These are phyloP conservation scores for Botrytis squamosa DNA, from an alignment of 2,329 filamentous ascomycete species.

Conservation along the genomic window DNA sequence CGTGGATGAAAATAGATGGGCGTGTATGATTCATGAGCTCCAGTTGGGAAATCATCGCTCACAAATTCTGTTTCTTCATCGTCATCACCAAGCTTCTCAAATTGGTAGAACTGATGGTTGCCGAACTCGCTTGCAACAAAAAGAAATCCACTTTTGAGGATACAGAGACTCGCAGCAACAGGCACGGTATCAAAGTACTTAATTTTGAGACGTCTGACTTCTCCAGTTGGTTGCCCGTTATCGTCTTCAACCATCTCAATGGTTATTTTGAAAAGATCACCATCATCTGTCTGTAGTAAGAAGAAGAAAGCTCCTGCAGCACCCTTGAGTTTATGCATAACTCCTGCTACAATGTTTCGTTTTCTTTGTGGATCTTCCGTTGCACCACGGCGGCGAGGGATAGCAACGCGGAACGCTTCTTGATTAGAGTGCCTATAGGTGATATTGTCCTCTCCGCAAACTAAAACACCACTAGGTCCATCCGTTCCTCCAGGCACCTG, in stretches of 20 bases:
- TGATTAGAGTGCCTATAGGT: constrained; percentile 98
- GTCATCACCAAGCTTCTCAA: constrained; percentile 94
- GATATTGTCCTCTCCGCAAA: constrained; percentile 91
- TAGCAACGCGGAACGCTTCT: constrained; percentile 81
- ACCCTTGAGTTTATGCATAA: constrained; percentile 94
- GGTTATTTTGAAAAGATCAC: constrained; percentile 96
- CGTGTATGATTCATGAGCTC: constrained; percentile 68
- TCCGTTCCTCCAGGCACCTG: constrained; percentile 93
- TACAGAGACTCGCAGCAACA: constrained; percentile 80
- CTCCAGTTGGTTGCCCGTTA: constrained; percentile 72
- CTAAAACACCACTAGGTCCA: constrained; percentile 90
- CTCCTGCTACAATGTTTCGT: constrained; percentile 80
- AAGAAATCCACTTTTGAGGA: constrained; percentile 92
- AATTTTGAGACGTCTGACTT: constrained; percentile 81
- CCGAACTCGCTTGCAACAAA: constrained; percentile 91
- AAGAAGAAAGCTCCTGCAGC: constrained; percentile 90
- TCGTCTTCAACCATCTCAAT: constrained; percentile 86
- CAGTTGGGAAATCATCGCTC: constrained; percentile 78
- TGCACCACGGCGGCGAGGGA: constrained; percentile 80
- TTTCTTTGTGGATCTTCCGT: constrained; percentile 93
- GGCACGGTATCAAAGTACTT: constrained; percentile 99
- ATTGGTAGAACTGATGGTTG: constrained; percentile 93
- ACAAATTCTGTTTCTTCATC: constrained; percentile 84
- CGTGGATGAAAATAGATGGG: constrained; percentile 85
- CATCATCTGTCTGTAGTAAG: constrained; percentile 91